Evolutionary conservation across 805 yeast genomes (phyloP).

Genomic region (Candida endomychidarum): DNA sequence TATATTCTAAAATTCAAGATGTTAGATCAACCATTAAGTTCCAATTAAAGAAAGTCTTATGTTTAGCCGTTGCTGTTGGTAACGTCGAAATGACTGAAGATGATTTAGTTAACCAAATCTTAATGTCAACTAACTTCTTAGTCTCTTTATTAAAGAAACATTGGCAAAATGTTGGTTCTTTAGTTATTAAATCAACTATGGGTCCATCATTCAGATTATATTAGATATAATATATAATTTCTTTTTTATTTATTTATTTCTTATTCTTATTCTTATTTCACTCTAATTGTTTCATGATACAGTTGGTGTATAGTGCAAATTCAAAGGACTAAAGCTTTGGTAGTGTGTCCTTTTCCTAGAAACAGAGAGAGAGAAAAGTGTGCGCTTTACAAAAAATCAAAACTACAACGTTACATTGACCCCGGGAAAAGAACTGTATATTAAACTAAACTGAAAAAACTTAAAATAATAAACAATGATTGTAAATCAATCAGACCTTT

Average conservation of each 20-base stretch:
- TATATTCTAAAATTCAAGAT: constrained; percentile 92
- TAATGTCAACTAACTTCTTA: constrained; percentile 98
- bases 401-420: constrained; percentile 5
- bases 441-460: constrained; percentile 1
- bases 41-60: constrained; percentile 99
- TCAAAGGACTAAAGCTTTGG: too few species aligned
- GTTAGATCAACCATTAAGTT: constrained; percentile 99
- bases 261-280: neutral
- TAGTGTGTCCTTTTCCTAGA: too few species aligned
- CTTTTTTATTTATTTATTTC: neutral
- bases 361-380: neutral
- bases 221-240: constrained; percentile 42
- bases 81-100: constrained; percentile 99
- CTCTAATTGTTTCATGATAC: neutral
- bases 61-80: constrained; percentile 99
- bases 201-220: constrained; percentile 99
- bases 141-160: constrained; percentile 99
- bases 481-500: neutral
- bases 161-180: constrained; percentile 99
- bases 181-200: constrained; percentile 98
- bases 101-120: constrained; percentile 91
- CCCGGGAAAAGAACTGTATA: constrained; percentile 1
- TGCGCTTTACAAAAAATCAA: neutral
- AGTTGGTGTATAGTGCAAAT: too few species aligned
- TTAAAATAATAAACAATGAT: neutral